Percentiles rank a stretch among this genome's conserved stretches.
These are phyloP conservation scores for Bruguiera parviflora DNA, from an alignment of 345 rosid species.

Conservation along the genomic window DNA sequence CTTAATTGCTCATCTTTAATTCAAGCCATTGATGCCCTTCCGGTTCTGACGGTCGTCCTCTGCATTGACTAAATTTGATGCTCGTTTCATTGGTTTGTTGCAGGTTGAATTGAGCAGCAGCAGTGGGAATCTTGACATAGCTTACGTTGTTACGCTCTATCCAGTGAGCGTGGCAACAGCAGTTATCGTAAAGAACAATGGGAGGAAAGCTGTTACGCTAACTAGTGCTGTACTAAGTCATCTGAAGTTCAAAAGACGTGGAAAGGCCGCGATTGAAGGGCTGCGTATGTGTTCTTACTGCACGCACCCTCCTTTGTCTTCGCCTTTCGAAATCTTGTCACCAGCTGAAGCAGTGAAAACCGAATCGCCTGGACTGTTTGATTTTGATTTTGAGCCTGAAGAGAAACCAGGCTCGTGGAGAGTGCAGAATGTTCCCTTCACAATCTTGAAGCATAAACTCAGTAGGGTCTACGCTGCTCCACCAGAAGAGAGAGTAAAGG, in stretches of 20 bases:
- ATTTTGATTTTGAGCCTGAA: conserved; percentile 42
- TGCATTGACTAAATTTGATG: not conserved
- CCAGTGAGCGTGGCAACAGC: conserved; percentile 77
- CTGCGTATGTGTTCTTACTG: conserved; percentile 63
- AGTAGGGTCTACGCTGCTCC: conserved; percentile 80
- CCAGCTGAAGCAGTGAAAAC: conserved; percentile 80
- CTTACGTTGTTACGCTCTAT: conserved; percentile 63
- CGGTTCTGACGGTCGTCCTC: conserved; percentile 46
- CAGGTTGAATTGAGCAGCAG: conserved; percentile 76
- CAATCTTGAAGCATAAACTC: conserved; percentile 53
- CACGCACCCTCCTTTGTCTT: conserved; percentile 61
- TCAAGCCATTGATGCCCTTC: not conserved
- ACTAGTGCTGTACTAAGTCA: conserved; percentile 73
- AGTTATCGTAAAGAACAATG: conserved; percentile 65
- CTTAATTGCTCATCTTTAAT: not conserved
- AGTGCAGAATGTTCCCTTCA: conserved; percentile 54
- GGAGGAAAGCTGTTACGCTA: conserved; percentile 53
- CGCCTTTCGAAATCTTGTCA: conserved; percentile 70
- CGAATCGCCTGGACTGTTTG: conserved; percentile 60
- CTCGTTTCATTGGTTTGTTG: conserved; percentile 9
- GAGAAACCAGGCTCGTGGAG: conserved; percentile 69
- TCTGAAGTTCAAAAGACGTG: conserved; percentile 56
- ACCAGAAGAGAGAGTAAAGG: conserved; percentile 65
- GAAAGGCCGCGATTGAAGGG: conserved; percentile 58
- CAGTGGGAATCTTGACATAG: conserved; percentile 56